Evolutionary conservation across 2,329 filamentous ascomycete species (phyloP).

Genomic region (Diaporthe caulivora): DNA sequence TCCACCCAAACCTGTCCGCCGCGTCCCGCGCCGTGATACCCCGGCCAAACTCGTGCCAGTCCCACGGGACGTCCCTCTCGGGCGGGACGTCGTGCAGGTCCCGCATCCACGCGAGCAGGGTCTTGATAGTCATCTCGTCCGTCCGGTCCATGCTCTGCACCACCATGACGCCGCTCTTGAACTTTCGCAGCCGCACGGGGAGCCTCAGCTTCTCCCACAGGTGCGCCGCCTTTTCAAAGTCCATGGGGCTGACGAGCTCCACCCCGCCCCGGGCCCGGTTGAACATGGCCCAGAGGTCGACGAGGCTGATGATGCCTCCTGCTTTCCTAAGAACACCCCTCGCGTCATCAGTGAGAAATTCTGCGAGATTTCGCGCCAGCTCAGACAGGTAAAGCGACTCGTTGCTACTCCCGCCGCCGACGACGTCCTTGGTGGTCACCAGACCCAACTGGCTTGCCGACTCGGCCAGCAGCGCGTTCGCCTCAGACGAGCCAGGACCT

Average conservation of each 20-base stretch:
- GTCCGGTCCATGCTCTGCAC: slow-evolving; percentile 90
- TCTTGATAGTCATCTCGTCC: slow-evolving; percentile 87
- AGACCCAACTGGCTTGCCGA: slow-evolving; percentile 87
- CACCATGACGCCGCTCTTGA: slow-evolving; percentile 94
- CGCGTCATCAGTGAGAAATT: slow-evolving; percentile 89
- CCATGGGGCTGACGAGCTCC: slow-evolving; percentile 89
- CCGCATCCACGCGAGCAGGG: slow-evolving; percentile 81
- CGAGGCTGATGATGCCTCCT: slow-evolving; percentile 88
- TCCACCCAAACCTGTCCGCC: slow-evolving; percentile 95
- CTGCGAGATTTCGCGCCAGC: slow-evolving; percentile 84
- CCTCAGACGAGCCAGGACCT: slow-evolving; percentile 74
- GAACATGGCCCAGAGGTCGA: slow-evolving; percentile 95
- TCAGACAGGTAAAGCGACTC: slow-evolving; percentile 93
- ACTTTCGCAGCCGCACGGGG: slow-evolving; percentile 86
- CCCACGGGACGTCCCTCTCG: slow-evolving; percentile 76
- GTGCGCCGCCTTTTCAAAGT: slow-evolving; percentile 90
- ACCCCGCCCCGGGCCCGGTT: slow-evolving; percentile 94
- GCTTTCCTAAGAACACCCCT: slow-evolving; percentile 82
- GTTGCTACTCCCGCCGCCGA: slow-evolving; percentile 78
- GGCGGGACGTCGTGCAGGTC: slow-evolving; percentile 77
- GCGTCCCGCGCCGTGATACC: slow-evolving; percentile 92
- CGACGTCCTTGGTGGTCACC: slow-evolving; percentile 95
- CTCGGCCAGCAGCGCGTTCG: slow-evolving; percentile 81
- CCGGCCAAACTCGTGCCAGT: slow-evolving; percentile 82
- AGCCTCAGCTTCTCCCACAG: slow-evolving; percentile 90